These are phyloP conservation scores for Crassisporium funariophilum DNA, from an alignment of 768 basidiomycete genomes.

Conservation along the genomic window DNA sequence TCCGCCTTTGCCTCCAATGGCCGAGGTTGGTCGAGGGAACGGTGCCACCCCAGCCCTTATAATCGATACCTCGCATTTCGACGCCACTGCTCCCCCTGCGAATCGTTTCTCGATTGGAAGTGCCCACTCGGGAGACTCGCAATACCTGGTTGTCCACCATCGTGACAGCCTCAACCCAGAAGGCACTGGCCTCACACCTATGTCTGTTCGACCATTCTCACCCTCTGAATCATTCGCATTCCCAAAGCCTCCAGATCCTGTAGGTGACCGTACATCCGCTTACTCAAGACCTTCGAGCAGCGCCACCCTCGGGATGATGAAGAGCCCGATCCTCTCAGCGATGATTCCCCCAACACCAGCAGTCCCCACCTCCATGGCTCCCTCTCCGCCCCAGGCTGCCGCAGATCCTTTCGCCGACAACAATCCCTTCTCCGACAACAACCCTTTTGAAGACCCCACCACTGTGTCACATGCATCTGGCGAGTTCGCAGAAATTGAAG, in stretches of 20 bases:
- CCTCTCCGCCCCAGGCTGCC: conserved; percentile 14
- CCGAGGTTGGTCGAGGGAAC: conserved; percentile 47
- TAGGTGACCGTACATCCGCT: conserved; percentile 13
- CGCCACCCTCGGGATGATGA: too few species aligned
- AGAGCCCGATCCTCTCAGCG: not conserved
- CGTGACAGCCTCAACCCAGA: conserved; percentile 27
- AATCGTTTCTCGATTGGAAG: conserved; percentile 43
- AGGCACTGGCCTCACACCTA: conserved; percentile 40
- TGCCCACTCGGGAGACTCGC: conserved; percentile 38
- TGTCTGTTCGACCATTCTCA: conserved; percentile 68
- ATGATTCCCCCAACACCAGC: conserved; percentile 11
- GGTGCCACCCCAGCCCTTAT: conserved; percentile 34
- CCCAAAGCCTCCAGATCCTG: conserved; percentile 51
- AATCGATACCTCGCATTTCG: conserved; percentile 25
- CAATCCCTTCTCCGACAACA: conserved; percentile 28
- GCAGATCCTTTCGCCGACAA: conserved; percentile 23
- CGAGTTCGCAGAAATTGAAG: conserved; percentile 44
- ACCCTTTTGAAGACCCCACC: conserved; percentile 2
- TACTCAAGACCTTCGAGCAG: conserved; percentile 24
- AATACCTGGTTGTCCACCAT: conserved; percentile 40
- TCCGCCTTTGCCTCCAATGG: conserved; percentile 55
- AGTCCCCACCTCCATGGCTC: conserved; percentile 36
- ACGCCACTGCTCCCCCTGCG: conserved; percentile 14
- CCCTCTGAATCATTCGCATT: conserved; percentile 70
- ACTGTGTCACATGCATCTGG: too few species aligned